Conservation (phyloP, 345 rosid species). For the Camelina sativa region DNA sequence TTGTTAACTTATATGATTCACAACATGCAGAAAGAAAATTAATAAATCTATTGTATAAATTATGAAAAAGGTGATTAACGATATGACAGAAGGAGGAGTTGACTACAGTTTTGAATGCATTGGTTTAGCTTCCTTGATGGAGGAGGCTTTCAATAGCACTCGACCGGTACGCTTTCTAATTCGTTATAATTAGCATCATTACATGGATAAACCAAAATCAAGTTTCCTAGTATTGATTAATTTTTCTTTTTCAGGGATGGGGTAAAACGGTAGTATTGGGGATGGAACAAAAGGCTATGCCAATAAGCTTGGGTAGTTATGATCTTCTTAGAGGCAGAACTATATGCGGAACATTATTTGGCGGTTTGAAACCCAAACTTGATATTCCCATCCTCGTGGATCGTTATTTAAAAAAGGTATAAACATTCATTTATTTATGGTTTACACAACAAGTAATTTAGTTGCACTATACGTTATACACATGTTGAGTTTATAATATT, state of each 20-base stretch:
- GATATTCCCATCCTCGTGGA: conserved; percentile 57
- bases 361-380: conserved; percentile 65
- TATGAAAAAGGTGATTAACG: conserved; percentile 55
- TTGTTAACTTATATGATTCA: neutral
- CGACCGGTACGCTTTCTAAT: conserved; percentile 40
- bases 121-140: conserved; percentile 61
- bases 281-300: conserved; percentile 45
- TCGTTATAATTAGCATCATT: conserved; percentile 6
- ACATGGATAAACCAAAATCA: neutral
- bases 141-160: conserved; percentile 61
- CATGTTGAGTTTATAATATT: neutral
- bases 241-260: conserved; percentile 49
- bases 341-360: conserved; percentile 53
- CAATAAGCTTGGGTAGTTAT: conserved; percentile 42
- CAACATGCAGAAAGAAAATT: neutral
- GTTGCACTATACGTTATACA: neutral
- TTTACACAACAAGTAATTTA: neutral
- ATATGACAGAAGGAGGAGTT: conserved; percentile 70
- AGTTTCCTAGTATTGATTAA: neutral
- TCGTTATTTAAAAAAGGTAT: conserved; percentile 47
- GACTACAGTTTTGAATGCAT: conserved; percentile 84
- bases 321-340: conserved; percentile 56
- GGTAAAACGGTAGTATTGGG: conserved; percentile 75
- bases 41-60: neutral
- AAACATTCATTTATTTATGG: conserved; percentile 1